Conservation (phyloP, 139 green algal species). For the Pseudopediastrum boryanum region DNA sequence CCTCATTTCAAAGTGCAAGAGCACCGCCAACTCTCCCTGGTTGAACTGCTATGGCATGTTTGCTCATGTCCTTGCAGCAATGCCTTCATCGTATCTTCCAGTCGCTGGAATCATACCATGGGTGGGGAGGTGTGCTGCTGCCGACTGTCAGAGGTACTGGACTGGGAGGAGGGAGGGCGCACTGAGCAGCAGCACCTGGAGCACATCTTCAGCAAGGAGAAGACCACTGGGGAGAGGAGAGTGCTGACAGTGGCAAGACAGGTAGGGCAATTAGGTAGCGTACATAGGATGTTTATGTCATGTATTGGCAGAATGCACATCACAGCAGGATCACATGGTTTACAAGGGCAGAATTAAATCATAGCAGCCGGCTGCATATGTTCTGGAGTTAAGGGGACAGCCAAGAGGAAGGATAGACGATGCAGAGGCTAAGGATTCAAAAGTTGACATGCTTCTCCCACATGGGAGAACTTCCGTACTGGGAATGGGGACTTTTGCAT, state of each 20-base stretch:
- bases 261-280: conserved; percentile 21
- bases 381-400: not conserved
- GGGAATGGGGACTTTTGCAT: not conserved
- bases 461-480: not conserved
- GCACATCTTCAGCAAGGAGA: conserved; percentile 76
- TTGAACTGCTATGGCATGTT: too few relatives aligned
- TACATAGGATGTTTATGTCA: not conserved
- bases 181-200: conserved; percentile 54
- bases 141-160: conserved; percentile 57
- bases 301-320: not conserved
- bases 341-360: not conserved
- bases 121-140: conserved; percentile 35
- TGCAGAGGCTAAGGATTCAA: not conserved
- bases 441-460: not conserved
- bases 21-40: too few relatives aligned
- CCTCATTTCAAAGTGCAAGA: too few relatives aligned
- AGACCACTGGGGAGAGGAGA: conserved; percentile 55
- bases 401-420: not conserved
- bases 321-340: not conserved
- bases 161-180: conserved; percentile 74
- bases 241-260: conserved; percentile 61
- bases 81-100: conserved; percentile 60
- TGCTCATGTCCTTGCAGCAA: conserved; percentile 18
- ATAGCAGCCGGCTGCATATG: not conserved
- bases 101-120: conserved; percentile 59